Evolutionary conservation across 305 asterid species (phyloP).

Genomic region (Lippia alba): DNA sequence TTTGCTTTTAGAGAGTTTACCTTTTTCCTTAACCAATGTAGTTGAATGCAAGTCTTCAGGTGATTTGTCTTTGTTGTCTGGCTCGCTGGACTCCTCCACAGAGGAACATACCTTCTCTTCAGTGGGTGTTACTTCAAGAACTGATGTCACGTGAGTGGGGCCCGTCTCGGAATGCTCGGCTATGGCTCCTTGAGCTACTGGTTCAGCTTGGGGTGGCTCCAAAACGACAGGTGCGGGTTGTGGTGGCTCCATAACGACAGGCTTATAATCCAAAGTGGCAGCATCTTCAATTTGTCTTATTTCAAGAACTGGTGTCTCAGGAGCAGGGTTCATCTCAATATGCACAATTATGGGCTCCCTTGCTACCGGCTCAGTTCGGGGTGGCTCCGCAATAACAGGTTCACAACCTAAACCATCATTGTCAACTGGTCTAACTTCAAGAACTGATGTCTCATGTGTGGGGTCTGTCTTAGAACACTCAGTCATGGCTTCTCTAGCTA

Average conservation of each 20-base stretch:
- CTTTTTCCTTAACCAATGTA: conserved; percentile 42
- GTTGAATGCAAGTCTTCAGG: conserved; percentile 35
- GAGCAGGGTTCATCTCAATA: conserved; percentile 18
- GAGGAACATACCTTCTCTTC: conserved; percentile 35
- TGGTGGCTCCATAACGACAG: too few relatives aligned
- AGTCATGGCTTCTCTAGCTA: background rate
- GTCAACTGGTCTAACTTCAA: conserved; percentile 36
- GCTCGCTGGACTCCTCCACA: conserved; percentile 36
- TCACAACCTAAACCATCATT: conserved; percentile 1
- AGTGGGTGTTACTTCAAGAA: conserved; percentile 31
- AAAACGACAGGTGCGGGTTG: too few relatives aligned
- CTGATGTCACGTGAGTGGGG: background rate
- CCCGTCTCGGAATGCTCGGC: too few relatives aligned
- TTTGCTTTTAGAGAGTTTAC: conserved; percentile 40
- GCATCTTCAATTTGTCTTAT: conserved; percentile 44
- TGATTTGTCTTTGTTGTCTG: conserved; percentile 38
- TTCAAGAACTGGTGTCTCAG: conserved; percentile 38
- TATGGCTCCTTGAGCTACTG: too few relatives aligned
- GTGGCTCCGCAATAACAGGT: conserved; percentile 16
- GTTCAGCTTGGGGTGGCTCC: too few relatives aligned
- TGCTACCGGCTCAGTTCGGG: conserved; percentile 9
- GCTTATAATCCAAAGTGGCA: conserved; percentile 39
- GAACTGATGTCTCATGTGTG: background rate
- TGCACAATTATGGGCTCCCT: conserved; percentile 31
- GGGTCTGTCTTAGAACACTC: background rate